Conservation (phyloP, 345 rosid species). For the Linum usitatissimum region DNA sequence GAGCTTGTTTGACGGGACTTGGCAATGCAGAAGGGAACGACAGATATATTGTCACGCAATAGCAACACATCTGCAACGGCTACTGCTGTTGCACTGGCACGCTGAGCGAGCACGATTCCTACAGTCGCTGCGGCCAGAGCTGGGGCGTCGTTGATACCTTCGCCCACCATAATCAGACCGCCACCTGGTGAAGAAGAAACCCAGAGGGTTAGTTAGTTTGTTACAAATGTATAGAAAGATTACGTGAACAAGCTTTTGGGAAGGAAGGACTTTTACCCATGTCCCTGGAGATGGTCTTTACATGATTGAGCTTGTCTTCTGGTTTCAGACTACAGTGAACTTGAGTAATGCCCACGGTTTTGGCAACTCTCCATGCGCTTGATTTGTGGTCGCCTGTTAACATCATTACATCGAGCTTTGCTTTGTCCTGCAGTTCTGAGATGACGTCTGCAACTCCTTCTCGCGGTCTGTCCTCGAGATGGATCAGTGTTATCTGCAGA, state of each 20-base stretch:
- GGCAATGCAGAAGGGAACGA: constrained; percentile 80
- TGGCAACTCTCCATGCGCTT: constrained; percentile 93
- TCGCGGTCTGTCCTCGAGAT: constrained; percentile 92
- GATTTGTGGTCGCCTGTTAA: constrained; percentile 88
- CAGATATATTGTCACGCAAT: constrained; percentile 62
- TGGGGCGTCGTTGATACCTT: constrained; percentile 97
- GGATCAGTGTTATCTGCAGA: constrained; percentile 75
- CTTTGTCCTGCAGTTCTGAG: constrained; percentile 48
- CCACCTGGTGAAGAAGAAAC: constrained; percentile 48
- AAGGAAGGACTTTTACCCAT: constrained; percentile 36
- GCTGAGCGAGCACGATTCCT: constrained; percentile 92
- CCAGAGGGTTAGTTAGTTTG: not conserved
- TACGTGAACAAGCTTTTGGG: not conserved
- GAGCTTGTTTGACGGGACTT: constrained; percentile 82
- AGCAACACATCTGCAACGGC: constrained; percentile 89
- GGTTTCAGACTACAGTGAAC: constrained; percentile 81
- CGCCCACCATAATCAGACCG: constrained; percentile 91
- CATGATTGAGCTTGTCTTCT: constrained; percentile 79
- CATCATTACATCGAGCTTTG: constrained; percentile 70
- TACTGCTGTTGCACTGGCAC: constrained; percentile 93
- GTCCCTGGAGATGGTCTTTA: constrained; percentile 61
- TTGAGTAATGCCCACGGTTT: constrained; percentile 73
- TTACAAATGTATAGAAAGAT: not conserved
- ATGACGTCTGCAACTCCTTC: constrained; percentile 69
- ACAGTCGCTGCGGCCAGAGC: constrained; percentile 96